phyloP scores from a whole-genome alignment of 2,329 filamentous ascomycete genomes.

The Xylariaceae sp. region DNA sequence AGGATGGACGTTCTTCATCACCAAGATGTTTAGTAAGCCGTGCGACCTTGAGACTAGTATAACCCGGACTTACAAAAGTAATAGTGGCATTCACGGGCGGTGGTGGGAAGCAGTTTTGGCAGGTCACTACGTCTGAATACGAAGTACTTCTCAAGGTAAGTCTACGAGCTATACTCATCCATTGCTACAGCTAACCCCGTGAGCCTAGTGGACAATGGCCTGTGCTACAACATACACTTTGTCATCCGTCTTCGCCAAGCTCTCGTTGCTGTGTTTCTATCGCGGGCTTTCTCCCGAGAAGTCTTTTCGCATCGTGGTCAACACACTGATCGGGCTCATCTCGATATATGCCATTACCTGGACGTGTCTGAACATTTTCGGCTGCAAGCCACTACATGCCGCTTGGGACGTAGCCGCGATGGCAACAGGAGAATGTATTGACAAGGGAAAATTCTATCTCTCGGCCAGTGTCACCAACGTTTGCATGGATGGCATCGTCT shows the following conservation, averaged over 20 bases:
- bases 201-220: too few species aligned
- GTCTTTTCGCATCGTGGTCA: neutral
- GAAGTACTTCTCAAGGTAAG: conserved; percentile 1
- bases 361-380: neutral
- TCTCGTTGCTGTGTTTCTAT: conserved; percentile 13
- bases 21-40: neutral
- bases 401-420: neutral
- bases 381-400: neutral
- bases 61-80: too few species aligned
- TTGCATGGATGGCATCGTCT: conserved; percentile 8
- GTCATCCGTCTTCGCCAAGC: conserved; percentile 1
- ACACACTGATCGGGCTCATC: neutral
- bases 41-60: neutral
- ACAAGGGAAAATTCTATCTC: conserved; percentile 4
- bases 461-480: conserved; percentile 1
- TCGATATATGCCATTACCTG: neutral
- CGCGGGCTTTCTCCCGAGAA: neutral
- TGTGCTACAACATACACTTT: conserved; percentile 1
- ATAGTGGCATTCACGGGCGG: neutral
- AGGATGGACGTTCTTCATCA: neutral
- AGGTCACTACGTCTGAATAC: conserved; percentile 1
- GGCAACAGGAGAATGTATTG: neutral
- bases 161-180: neutral
- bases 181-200: too few species aligned
- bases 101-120: neutral